Evolutionary conservation across 768 basidiomycete genomes (phyloP), one percentile per base, ranked within the genome.

Genomic region (Phylloporus sp.): DNA sequence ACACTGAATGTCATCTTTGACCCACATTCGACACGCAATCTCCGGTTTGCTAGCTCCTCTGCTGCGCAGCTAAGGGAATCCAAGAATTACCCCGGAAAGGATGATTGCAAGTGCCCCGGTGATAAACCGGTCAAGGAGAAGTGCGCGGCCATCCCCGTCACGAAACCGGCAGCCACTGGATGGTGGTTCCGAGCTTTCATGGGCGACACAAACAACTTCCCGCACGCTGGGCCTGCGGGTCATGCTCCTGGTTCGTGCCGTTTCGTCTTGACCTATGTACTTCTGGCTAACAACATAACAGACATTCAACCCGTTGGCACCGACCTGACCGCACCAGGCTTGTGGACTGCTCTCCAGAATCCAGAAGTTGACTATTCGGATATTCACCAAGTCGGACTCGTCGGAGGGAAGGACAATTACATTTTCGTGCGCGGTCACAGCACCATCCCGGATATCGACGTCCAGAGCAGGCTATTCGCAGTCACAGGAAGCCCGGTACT

Each of bases 1-100:
- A 29, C 51, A 28, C 17, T 53, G 35, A 53, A 53, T 22, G 17
- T 53, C 24, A 14, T 53, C 10, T 53, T 53, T 14, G 51, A 53
- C 18, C 38, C 38, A 2, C 38, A 53, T 22, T 36, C 51, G 31
- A 53, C 48, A 9, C 51, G 51, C n/a, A 53, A 53, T 10, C 34
- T 53, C 5, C 51, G 43, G 1, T 38, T 38, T 20, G 48, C 51
- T 34, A 45, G 51, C 20, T 35, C 51, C 22, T 49, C 48, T 26
- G 47, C 51, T 13, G 14, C 20, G 5, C 21, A 44, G 33, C 18
- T 44, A 6, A 44, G 43, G 15, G 45, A 47, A 18, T 27, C 18
- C 18, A 18, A 41, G 18, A n/a, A 40, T 22, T 13, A n/a, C 5
- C 2, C 27, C 8, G 13, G 14, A 17, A 13, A 23, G 5, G 20